Evolutionary conservation across 768 basidiomycete genomes (phyloP), one percentile per base, ranked within the genome.

Genomic region (Leucogyrophana mollusca): DNA sequence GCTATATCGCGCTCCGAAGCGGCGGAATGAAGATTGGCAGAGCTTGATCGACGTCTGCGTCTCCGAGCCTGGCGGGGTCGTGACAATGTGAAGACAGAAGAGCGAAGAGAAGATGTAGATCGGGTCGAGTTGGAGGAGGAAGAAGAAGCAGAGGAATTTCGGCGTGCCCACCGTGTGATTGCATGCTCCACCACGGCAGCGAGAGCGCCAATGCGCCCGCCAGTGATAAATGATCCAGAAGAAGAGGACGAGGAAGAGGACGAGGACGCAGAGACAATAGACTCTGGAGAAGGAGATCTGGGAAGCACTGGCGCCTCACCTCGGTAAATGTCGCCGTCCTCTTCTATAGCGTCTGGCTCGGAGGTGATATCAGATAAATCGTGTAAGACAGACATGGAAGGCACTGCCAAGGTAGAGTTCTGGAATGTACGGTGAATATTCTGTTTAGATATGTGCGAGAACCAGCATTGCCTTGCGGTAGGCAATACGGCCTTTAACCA

Each of bases 131-230:
- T 65, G 3, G 76, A 73, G 2, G 72, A 70, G 2, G 76, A 72
- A n/a, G 74, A 74, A 0, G 78, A 70, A 2, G 68, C 59, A 1
- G 73, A 68, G 1, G 69, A 66, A 56, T 72, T 73, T 34, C 73
- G 72, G 50, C 80, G 71, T 17, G 85, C 85, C 87, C 87, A 90
- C 49, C 81, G 77, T 30, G 82, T 68, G 48, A 88, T 86, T 6
- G 86, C 86, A 40, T 76, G 72, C 53, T 90, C 87, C 9, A 88
- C 74, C 30, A 84, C 76, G 2, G 82, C 74, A 16, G 84, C 74
- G 24, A 83, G 70, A 17, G 74, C 72, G 7, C 78, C 79, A 24
- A 80, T 66, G 4, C 70, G 68, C 21, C 74, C 69, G 22, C 67
- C 70, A 9, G 53, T 40, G 37, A 61, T 60, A 34, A 60, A 66